phyloP scores from a whole-genome alignment of 2,329 filamentous ascomycete genomes.

The Dendryphion nanum region DNA sequence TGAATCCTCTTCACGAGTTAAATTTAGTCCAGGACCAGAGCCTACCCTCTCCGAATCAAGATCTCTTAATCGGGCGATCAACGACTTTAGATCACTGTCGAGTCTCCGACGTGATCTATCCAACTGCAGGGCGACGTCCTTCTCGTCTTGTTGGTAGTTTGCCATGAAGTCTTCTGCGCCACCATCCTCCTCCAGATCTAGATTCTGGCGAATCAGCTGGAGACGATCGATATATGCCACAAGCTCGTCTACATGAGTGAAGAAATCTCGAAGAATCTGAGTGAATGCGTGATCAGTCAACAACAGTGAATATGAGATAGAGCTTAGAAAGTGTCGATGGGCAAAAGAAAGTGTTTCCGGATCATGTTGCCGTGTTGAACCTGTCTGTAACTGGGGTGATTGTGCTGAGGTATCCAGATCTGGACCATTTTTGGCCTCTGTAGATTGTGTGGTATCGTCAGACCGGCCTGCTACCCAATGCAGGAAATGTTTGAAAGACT shows the following conservation, averaged over 20 bases:
- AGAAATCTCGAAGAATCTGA: slow-evolving; percentile 62
- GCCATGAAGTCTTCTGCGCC: slow-evolving; percentile 63
- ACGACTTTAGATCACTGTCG: slow-evolving; percentile 63
- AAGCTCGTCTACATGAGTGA: slow-evolving; percentile 77
- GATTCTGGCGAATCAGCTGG: slow-evolving; percentile 70
- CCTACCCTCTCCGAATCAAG: slow-evolving; percentile 57
- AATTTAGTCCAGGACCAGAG: slow-evolving; percentile 13
- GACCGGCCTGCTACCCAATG: slow-evolving; percentile 60
- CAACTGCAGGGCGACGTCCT: slow-evolving; percentile 64
- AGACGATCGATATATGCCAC: slow-evolving; percentile 74
- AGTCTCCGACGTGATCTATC: slow-evolving; percentile 63
- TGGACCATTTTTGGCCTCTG: slow-evolving; percentile 3
- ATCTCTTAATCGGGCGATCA: slow-evolving; percentile 56
- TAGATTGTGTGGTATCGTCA: slow-evolving; percentile 5
- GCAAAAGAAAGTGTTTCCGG: slow-evolving; percentile 80
- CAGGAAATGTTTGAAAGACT: slow-evolving; percentile 77
- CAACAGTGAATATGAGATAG: slow-evolving; percentile 65
- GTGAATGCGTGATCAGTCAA: slow-evolving; percentile 65
- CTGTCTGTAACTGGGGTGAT: slow-evolving; percentile 2
- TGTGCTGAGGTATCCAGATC: not conserved
- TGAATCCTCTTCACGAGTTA: slow-evolving; percentile 2
- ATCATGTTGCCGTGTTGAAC: slow-evolving; percentile 58
- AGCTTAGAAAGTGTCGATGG: slow-evolving; percentile 72
- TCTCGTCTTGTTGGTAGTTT: slow-evolving; percentile 66
- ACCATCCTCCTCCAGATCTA: slow-evolving; percentile 79